These are phyloP conservation scores for Dioscorea cayenensis DNA, from an alignment of 116 monocot species.

Conservation along the genomic window DNA sequence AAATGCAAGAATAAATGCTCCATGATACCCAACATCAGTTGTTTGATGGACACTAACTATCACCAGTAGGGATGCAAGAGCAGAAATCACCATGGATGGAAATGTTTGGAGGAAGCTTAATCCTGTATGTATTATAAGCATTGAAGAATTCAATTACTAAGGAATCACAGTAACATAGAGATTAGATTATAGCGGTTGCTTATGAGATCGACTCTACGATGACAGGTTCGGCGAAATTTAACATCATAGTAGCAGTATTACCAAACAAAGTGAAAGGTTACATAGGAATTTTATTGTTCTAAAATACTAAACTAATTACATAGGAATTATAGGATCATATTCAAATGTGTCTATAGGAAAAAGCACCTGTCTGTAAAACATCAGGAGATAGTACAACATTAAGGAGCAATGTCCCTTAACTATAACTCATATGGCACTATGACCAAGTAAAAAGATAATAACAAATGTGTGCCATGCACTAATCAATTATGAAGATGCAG, in stretches of 20 bases:
- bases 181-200: neutral
- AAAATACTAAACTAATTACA: too few species aligned
- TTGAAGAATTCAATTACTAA: neutral
- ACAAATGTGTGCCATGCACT: neutral
- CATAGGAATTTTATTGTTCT: too few species aligned
- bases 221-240: neutral
- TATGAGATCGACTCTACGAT: too few species aligned
- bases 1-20: constrained; percentile 87
- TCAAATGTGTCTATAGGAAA: too few species aligned
- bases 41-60: constrained; percentile 96
- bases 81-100: constrained; percentile 11
- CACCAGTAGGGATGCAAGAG: constrained; percentile 34
- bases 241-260: neutral
- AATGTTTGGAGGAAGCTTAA: neutral
- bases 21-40: constrained; percentile 90
- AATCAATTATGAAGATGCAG: neutral
- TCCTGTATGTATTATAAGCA: neutral
- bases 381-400: too few species aligned
- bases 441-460: neutral
- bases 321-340: too few species aligned
- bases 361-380: too few species aligned
- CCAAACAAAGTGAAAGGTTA: neutral
- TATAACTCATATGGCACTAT: neutral
- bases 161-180: neutral
- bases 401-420: too few species aligned